A percentile compares a stretch with the other conserved stretches of the same genome.
Conservation (phyloP, 2,329 filamentous ascomycete genomes). For the Phyllachora maydis region DNA sequence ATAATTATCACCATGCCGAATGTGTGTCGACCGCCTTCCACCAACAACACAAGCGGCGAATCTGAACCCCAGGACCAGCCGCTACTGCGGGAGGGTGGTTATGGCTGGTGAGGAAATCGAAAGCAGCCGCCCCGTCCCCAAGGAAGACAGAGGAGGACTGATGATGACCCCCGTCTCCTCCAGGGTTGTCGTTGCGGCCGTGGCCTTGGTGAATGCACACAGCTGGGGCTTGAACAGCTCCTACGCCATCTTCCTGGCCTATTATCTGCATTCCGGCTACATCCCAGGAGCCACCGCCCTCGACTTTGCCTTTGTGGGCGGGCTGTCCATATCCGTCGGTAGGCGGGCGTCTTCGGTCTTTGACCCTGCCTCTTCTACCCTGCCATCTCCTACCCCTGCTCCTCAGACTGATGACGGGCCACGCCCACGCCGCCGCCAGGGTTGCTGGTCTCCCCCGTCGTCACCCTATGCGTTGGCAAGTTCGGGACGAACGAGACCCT, state of each 20-base stretch:
- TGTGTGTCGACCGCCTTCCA: no score
- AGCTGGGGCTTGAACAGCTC: constrained; percentile 58
- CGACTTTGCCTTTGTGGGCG: constrained; percentile 61
- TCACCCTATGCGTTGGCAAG: constrained; percentile 35
- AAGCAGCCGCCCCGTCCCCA: no score
- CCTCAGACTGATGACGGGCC: no score
- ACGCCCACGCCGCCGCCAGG: no score
- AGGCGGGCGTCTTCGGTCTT: constrained; percentile 1
- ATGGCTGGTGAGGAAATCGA: no score
- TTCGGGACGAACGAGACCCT: constrained; percentile 45
- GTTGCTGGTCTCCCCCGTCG: constrained; percentile 46
- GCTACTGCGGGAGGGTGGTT: no score
- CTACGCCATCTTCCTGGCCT: constrained; percentile 35
- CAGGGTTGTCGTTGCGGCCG: constrained; percentile 30
- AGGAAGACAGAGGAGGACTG: no score
- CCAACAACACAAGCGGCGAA: no score
- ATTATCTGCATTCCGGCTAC: constrained; percentile 32
- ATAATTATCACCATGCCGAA: no score
- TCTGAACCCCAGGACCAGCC: no score
- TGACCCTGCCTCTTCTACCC: background rate
- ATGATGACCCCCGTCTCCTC: no score
- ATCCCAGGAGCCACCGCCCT: constrained; percentile 44
- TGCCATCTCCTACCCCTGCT: no score
- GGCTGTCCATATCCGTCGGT: constrained; percentile 39
- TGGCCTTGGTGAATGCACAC: constrained; percentile 42